A percentile compares a stretch with the other conserved stretches of the same genome.
These are phyloP conservation scores for Glaciozyma martinii DNA, from an alignment of 768 basidiomycete genomes.

Conservation along the genomic window DNA sequence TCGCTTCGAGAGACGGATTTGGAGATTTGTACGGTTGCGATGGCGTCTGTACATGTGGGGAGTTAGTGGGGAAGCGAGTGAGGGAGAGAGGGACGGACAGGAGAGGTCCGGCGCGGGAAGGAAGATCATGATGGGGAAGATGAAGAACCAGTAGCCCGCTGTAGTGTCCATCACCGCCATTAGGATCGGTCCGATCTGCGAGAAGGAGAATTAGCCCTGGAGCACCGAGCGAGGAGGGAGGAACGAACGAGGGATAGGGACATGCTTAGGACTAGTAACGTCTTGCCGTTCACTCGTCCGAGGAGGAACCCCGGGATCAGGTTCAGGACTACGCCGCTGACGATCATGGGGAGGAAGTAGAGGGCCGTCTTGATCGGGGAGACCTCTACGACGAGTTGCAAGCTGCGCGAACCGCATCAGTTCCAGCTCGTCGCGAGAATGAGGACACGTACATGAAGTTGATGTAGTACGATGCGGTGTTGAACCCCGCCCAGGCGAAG, in stretches of 20 bases:
- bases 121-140: neutral
- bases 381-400: neutral
- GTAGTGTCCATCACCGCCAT: neutral
- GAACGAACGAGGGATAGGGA: neutral
- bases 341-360: neutral
- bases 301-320: neutral
- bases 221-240: neutral
- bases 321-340: neutral
- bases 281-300: neutral
- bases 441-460: neutral
- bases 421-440: neutral
- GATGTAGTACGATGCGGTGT: neutral
- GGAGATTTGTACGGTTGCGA: neutral
- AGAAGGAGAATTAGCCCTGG: too few species aligned
- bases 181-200: neutral
- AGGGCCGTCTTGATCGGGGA: neutral
- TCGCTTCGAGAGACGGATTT: neutral
- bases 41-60: too few species aligned
- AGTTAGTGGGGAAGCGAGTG: too few species aligned
- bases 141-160: neutral
- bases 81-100: too few species aligned
- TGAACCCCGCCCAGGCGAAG: neutral
- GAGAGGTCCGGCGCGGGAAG: neutral
- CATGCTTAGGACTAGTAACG: neutral
- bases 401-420: neutral